Evolutionary conservation across 2,329 filamentous ascomycete species (phyloP), one percentile per base, ranked within the genome.

Genomic region (Fusarium guadeloupense): DNA sequence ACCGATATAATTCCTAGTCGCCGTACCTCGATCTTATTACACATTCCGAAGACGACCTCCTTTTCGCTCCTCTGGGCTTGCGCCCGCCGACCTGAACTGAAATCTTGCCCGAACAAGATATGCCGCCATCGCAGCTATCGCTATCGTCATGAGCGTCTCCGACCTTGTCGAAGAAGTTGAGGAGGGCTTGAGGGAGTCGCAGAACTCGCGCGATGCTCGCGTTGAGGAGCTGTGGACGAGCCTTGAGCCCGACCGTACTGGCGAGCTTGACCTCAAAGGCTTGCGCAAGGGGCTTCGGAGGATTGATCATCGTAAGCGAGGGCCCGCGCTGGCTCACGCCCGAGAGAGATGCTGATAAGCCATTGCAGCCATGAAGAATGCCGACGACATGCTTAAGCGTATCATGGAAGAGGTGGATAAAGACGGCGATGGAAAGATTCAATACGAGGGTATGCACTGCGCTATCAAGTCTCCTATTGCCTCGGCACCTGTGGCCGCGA

Each of bases 351-450:
- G 62, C 70, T 74, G 51, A 74, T 62, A 34, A 23, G 59, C 31
- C 25, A 58, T 41, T 61, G 69, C 68, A 87, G 84, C 84, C 44
- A 76, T 99, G 72, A 96, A 97, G 81, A 95, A 97, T 82, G 95
- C 95, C 73, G 91, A 96, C 75, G 81, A 85, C 31, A 87, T 98
- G 81, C 83, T 99, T 61, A 85, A 86, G 72, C 88, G 90, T 71
- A 90, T 98, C 54, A 84, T 97, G 73, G 83, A 84, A 64, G 85
- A 89, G 59, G 93, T 97, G 62, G 95, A 99, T 73, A 90, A 88
- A 54, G 93, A 93, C 72, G 86, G 88, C 21, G 93, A 98, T 75
- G 92, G 94, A 63, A 89, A 88, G 71, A 98, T 99, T 69, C 90
- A 96, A 76, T 97, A 92, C 74, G 85, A 93, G 78, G 92, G 92